phyloP scores from a whole-genome alignment of 768 basidiomycete genomes.

The Gymnopilus junonius region DNA sequence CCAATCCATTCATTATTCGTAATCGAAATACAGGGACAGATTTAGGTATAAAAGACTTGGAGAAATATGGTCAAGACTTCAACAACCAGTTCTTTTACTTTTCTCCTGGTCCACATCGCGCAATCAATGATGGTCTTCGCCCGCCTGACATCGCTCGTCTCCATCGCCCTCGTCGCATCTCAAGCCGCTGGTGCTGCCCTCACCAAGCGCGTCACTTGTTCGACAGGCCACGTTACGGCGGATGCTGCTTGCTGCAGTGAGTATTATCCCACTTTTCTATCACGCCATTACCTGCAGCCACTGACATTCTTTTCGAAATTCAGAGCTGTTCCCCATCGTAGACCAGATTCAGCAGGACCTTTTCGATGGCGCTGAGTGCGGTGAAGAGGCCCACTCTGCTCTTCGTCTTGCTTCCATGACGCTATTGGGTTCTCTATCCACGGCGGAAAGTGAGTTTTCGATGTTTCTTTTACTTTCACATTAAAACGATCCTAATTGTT shows the following conservation, averaged over 20 bases:
- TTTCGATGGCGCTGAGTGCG: conserved; percentile 20
- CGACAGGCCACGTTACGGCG: conserved; percentile 24
- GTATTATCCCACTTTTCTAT: too few species aligned
- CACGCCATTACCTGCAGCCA: neutral
- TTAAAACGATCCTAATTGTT: neutral
- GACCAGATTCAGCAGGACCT: conserved; percentile 16
- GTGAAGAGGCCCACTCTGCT: conserved; percentile 23
- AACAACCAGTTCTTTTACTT: neutral
- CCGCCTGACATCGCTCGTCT: conserved; percentile 12
- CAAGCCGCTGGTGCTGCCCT: conserved; percentile 16
- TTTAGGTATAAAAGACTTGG: neutral
- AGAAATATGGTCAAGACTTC: neutral
- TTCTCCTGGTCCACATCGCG: too few species aligned
- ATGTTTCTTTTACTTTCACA: neutral
- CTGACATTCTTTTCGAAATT: neutral
- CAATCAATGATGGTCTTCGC: conserved; percentile 16
- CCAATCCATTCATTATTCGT: too few species aligned
- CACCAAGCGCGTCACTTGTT: conserved; percentile 25
- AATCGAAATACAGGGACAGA: too few species aligned
- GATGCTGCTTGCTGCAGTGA: conserved; percentile 21
- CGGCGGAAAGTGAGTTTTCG: conserved; percentile 12
- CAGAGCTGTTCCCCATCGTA: conserved; percentile 19
- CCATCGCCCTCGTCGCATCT: conserved; percentile 11
- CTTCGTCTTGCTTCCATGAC: conserved; percentile 23
- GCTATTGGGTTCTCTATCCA: conserved; percentile 20